A percentile compares a stretch with the other conserved stretches of the same genome.
Evolutionary conservation across 2,329 filamentous ascomycete species (phyloP).

Genomic region (Dissoconium aciculare): DNA sequence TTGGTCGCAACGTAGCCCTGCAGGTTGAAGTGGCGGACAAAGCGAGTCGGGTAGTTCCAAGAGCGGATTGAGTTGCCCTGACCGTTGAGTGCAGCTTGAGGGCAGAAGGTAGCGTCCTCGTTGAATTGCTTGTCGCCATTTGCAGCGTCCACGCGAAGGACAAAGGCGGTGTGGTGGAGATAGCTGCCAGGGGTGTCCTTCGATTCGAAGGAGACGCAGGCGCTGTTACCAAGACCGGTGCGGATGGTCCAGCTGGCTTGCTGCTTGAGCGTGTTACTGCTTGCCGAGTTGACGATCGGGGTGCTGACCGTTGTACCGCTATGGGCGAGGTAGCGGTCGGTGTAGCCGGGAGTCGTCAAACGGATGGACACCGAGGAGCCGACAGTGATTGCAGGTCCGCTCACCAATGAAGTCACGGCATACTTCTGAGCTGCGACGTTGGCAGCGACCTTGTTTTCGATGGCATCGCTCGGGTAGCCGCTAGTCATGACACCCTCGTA

Average conservation of each 20-base stretch:
- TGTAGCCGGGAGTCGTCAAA: constrained; percentile 41
- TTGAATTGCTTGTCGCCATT: constrained; percentile 42
- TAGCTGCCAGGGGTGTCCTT: constrained; percentile 43
- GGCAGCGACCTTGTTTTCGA: constrained; percentile 35
- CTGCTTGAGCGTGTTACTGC: constrained; percentile 8
- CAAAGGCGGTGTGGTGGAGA: constrained; percentile 42
- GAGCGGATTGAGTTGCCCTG: constrained; percentile 39
- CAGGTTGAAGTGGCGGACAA: constrained; percentile 40
- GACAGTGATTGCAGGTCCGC: constrained; percentile 34
- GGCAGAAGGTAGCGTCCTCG: constrained; percentile 51
- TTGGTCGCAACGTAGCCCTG: constrained; percentile 37
- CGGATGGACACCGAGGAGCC: constrained; percentile 40
- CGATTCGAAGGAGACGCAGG: constrained; percentile 48
- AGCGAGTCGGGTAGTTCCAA: constrained; percentile 47
- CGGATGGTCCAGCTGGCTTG: constrained; percentile 12
- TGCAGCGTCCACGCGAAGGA: constrained; percentile 34
- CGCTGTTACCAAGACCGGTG: constrained; percentile 39
- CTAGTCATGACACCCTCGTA: constrained; percentile 50
- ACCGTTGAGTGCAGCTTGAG: constrained; percentile 37
- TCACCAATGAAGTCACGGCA: constrained; percentile 33
- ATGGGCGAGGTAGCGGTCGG: constrained; percentile 41
- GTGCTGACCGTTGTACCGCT: constrained; percentile 19
- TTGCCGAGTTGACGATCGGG: constrained; percentile 7
- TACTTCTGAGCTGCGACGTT: constrained; percentile 37
- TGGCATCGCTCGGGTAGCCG: constrained; percentile 45